Percentiles rank a stretch among this genome's conserved stretches.
Evolutionary conservation across 305 asterid species (phyloP).

Genomic region (Fraxinus albicans): DNA sequence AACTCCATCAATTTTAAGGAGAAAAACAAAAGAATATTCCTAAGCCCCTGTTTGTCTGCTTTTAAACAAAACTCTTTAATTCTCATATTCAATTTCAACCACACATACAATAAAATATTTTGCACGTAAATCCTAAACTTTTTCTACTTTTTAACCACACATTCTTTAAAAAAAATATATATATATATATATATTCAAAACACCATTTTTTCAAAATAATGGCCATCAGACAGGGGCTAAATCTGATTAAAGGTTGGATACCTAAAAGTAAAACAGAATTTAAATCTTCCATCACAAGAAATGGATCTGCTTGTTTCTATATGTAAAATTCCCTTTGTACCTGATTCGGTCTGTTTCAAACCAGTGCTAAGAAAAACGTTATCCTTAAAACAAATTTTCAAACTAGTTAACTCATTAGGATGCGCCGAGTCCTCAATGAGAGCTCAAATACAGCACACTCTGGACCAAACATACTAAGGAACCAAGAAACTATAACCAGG

Average conservation of each 20-base stretch:
- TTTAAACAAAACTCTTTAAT: too few species aligned
- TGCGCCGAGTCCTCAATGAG: background rate
- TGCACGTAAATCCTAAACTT: too few species aligned
- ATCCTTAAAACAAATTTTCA: background rate
- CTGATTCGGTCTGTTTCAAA: background rate
- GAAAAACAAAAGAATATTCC: background rate
- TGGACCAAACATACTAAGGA: background rate
- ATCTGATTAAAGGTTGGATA: background rate
- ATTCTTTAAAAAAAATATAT: too few species aligned
- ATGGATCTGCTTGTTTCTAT: background rate
- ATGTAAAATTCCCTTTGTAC: background rate
- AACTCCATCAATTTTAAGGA: background rate
- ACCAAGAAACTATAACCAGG: background rate
- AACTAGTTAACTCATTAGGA: background rate
- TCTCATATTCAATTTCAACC: too few species aligned
- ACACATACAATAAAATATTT: too few species aligned
- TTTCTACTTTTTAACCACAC: too few species aligned
- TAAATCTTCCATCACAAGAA: background rate
- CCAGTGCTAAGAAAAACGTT: background rate
- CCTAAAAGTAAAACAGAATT: background rate
- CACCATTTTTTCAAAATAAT: too few species aligned
- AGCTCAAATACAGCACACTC: background rate
- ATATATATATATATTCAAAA: too few species aligned
- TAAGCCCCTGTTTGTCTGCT: too few species aligned
- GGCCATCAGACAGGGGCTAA: background rate